Percentiles rank a stretch among this genome's conserved stretches.
Evolutionary conservation across 208 protist genomes (phyloP).

Genomic region (Trypanosoma lewisi): DNA sequence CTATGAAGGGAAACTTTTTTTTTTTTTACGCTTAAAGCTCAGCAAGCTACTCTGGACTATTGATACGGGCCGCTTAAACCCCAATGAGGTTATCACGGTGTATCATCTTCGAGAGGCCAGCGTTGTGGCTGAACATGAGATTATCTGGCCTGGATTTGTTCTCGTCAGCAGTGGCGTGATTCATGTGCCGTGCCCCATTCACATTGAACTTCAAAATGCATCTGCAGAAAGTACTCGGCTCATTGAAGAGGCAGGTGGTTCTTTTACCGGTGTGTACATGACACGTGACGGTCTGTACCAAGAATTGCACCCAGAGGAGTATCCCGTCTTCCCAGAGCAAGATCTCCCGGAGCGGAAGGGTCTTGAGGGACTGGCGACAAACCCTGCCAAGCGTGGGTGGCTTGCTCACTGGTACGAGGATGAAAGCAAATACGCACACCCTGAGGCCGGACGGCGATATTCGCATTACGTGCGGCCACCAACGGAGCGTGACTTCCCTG

Average conservation of each 20-base stretch:
- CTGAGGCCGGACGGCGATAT: constrained; percentile 65
- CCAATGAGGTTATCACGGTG: constrained; percentile 87
- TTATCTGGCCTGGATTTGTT: constrained; percentile 88
- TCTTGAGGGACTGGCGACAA: constrained; percentile 71
- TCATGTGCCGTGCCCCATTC: constrained; percentile 72
- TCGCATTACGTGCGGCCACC: constrained; percentile 84
- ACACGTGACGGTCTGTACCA: constrained; percentile 89
- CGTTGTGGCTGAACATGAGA: constrained; percentile 71
- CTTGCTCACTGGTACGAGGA: constrained; percentile 88
- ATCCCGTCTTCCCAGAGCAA: constrained; percentile 77
- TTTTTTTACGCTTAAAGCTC: constrained; percentile 57
- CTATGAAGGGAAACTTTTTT: constrained; percentile 83
- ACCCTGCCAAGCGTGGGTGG: constrained; percentile 78
- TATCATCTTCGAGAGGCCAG: constrained; percentile 75
- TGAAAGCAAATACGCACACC: constrained; percentile 85
- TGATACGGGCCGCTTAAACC: constrained; percentile 82
- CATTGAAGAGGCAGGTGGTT: constrained; percentile 85
- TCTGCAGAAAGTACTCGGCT: constrained; percentile 76
- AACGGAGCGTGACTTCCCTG: constrained; percentile 79
- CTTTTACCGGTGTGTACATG: constrained; percentile 88
- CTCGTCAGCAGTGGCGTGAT: constrained; percentile 67
- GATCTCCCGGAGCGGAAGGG: constrained; percentile 79
- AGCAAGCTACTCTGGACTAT: constrained; percentile 86
- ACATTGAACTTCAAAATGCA: constrained; percentile 89
- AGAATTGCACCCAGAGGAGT: constrained; percentile 86